Conservation (phyloP, 2,329 filamentous ascomycete genomes). For the Fusarium nanum region DNA sequence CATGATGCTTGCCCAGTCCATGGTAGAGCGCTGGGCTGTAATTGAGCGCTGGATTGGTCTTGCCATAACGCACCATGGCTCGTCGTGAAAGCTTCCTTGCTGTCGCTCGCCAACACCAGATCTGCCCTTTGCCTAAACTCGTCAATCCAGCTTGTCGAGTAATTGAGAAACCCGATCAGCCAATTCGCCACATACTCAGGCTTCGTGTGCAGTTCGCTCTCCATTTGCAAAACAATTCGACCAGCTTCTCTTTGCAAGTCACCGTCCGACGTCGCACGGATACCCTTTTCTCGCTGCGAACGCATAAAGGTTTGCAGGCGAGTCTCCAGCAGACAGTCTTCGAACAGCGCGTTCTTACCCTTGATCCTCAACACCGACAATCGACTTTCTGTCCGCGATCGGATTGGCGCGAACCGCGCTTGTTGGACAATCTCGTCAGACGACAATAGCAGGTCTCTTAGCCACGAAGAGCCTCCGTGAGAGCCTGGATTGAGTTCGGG, state of each 20-base stretch:
- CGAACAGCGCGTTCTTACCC: conserved; percentile 33
- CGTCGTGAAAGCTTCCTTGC: not conserved
- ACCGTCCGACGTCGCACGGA: not conserved
- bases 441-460: conserved; percentile 29
- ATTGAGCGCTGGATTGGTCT: not conserved
- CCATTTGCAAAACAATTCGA: conserved; percentile 25
- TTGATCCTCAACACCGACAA: conserved; percentile 24
- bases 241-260: conserved; percentile 28
- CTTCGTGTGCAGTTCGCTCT: conserved; percentile 25
- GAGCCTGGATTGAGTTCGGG: conserved; percentile 17
- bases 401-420: conserved; percentile 27
- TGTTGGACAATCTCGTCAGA: conserved; percentile 18
- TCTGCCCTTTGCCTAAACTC: conserved; percentile 22
- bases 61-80: not conserved
- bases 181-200: conserved; percentile 36
- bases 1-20: not conserved
- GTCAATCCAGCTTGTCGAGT: conserved; percentile 21
- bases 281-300: not conserved
- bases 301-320: conserved; percentile 22
- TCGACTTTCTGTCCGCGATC: conserved; percentile 26
- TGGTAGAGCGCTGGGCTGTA: not conserved
- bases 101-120: not conserved
- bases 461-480: conserved; percentile 18
- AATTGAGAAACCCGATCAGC: conserved; percentile 13
- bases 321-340: conserved; percentile 25